A percentile compares a stretch with the other conserved stretches of the same genome.
Evolutionary conservation across 202 grass and related monocot species (phyloP).

Genomic region (Musa balbisiana): DNA sequence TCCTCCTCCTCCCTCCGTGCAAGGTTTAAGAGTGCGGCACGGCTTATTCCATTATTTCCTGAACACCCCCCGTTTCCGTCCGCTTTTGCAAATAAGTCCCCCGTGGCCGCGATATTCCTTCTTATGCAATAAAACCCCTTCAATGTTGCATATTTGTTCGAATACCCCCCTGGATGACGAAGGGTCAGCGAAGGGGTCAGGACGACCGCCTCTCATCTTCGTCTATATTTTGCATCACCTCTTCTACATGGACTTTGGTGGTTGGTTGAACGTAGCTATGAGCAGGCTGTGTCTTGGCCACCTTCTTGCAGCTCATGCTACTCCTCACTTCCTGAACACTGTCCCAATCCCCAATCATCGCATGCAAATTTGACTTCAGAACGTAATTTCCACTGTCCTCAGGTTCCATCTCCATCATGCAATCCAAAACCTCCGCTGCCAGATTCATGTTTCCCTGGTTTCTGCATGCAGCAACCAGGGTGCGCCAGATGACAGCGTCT

Average conservation of each 20-base stretch:
- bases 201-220: too few relatives aligned
- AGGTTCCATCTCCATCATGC: constrained; percentile 36
- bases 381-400: constrained; percentile 35
- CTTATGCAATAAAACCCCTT: not conserved
- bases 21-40: not conserved
- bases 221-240: too few relatives aligned
- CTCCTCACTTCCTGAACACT: constrained; percentile 36
- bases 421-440: constrained; percentile 37
- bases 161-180: too few relatives aligned
- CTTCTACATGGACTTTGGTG: constrained; percentile 21
- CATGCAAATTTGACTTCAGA: constrained; percentile 42
- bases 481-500: constrained; percentile 47
- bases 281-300: constrained; percentile 9
- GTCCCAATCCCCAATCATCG: constrained; percentile 39
- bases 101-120: not conserved
- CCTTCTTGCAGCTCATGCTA: constrained; percentile 35
- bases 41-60: not conserved
- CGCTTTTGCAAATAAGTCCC: not conserved
- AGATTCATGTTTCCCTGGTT: constrained; percentile 36
- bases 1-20: not conserved
- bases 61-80: not conserved
- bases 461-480: constrained; percentile 38
- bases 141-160: too few relatives aligned
- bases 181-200: too few relatives aligned
- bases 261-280: constrained; percentile 33